Evolutionary conservation across 805 yeast genomes (phyloP), one percentile per base, ranked within the genome.

Genomic region (Jamesozyma lodderae): DNA sequence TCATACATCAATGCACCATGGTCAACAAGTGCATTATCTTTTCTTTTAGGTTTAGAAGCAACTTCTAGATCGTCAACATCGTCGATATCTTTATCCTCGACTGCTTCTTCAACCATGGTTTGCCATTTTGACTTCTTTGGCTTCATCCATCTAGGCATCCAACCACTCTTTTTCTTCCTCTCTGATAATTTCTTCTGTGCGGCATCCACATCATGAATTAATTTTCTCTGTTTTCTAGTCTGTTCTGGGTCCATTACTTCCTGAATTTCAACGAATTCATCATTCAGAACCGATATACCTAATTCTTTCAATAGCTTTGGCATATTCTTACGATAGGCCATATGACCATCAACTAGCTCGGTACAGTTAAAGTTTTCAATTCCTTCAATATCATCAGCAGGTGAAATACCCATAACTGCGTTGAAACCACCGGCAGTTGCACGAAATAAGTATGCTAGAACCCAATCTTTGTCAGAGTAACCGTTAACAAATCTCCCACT

Each of bases 361-460:
- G 97, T 83, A 52, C 94, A 85, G 54, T 92, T 94, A 45, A 81
- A 70, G 59, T 90, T 90, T 46, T 87, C 95, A 22, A 92, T 68
- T 0, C 80, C 83, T 18, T 72, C 68, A 16, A 75, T 63, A 33
- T 62, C 67, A 38, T 75, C 79, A 26, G 90, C 72, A 4, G 88
- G 80, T 0, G 95, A 79, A 21, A 92, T 67, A 0, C 98, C 98
- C 4, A 90, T 87, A 31, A 92, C 92, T n/a, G 85, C 73, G 51
- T 82, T 80, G 32, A 92, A 67, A 0, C 97, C 97, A 42, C 97
- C 96, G 42, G 92, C 77, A 0, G 97, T 87, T 1, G 97, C 98
- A 47, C 98, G 71, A 64, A 90, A 92, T 22, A 92, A 63, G 60
- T 92, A 92, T 0, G 97, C 97, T 40, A 92, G 68, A 47, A 92